Base-by-base conservation (phyloP, 1,139 yeast species). In the Yamadazyma mexicana region DNA sequence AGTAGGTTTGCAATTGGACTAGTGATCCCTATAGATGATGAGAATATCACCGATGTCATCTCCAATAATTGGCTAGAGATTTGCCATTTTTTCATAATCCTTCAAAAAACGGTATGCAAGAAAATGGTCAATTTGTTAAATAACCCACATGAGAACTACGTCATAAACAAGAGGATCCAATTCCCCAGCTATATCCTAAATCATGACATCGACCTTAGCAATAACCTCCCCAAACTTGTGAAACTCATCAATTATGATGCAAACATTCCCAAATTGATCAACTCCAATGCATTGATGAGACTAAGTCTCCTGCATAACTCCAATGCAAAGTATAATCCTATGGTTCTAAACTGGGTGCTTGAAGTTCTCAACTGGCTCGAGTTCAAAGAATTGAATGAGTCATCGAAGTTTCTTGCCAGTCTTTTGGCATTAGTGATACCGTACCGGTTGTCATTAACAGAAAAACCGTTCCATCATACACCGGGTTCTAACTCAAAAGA, bases 341-440 rank as follows among this genome's bases (percentile, higher is more conserved):
- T 66, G 42, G 47, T 73, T 26, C 48, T 72, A n/a, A 70, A 72
- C 39, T 79, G 85, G 85, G 76, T 77, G 10, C 63, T 71, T 40
- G 83, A 79, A 48, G 67, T 77, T 2, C 63, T 77, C 40, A 78
- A 77, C 46, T 80, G 86, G 86, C 57, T 79, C 20, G 83, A 79
- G 49, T 73, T 76, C 42, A 80, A 79, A 50, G 86, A 80, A 51
- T 82, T 80, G 14, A 54, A 47, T 30, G 52, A 51, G 31, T 43
- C 49, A 2, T 41, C 47, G 17, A 48, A 44, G 14, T 76, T 77
- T 47, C 55, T 77, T 38, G 73, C 79, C 1, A 66, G 75, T 42
- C 55, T 77, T 34, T 59, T 77, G 20, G 76, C 79, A 1, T 48
- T 74, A 16, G 46, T 75, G 8, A 54, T 71, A 3, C 75, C 75